Percentiles rank a stretch among this genome's conserved stretches.
Evolutionary conservation across 2,329 filamentous ascomycete species (phyloP).

Genomic region (Colletotrichum sansevieriae): DNA sequence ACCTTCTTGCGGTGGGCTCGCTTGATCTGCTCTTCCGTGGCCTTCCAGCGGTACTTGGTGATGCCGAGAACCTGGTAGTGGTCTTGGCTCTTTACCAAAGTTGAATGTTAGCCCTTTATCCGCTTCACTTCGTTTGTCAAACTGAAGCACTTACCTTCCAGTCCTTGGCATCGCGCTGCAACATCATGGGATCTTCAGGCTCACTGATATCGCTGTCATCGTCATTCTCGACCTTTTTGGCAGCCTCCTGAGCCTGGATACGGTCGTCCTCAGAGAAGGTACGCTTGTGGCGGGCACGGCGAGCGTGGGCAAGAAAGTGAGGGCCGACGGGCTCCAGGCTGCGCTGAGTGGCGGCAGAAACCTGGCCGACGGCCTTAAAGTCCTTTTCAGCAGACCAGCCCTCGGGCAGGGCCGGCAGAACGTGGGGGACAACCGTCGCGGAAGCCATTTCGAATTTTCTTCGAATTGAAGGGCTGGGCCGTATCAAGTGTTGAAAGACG

Average conservation of each 20-base stretch:
- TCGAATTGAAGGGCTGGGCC: constrained; percentile 44
- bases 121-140: not conserved
- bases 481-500: constrained; percentile 1
- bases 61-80: constrained; percentile 97
- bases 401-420: constrained; percentile 81
- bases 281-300: constrained; percentile 94
- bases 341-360: constrained; percentile 84
- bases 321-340: constrained; percentile 96
- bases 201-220: constrained; percentile 94
- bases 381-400: constrained; percentile 92
- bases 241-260: constrained; percentile 93
- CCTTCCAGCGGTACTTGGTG: constrained; percentile 90
- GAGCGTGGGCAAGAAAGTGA: constrained; percentile 97
- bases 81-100: constrained; percentile 80
- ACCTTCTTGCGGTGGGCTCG: constrained; percentile 99
- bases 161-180: constrained; percentile 95
- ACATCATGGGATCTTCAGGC: constrained; percentile 91
- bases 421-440: constrained; percentile 70
- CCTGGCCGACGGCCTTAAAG: constrained; percentile 85
- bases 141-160: constrained; percentile 83
- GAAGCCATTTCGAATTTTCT: constrained; percentile 69
- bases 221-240: constrained; percentile 94
- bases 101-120: not conserved
- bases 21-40: constrained; percentile 98
- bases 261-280: constrained; percentile 99